Base-by-base conservation (phyloP, 371 early-diverging fungal genomes). In the Rhizopus microsporus region DNA sequence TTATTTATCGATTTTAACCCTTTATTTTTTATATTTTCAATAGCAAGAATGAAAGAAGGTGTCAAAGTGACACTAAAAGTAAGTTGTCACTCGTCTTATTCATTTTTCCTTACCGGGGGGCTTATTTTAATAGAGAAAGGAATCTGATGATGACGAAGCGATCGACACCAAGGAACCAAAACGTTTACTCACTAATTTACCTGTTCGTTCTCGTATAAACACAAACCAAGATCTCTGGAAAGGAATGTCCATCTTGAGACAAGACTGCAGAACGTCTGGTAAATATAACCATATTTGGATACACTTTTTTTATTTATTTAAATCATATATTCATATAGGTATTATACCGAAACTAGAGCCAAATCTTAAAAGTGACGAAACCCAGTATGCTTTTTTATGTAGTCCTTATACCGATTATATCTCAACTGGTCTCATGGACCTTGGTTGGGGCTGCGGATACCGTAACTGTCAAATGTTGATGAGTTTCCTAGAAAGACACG, bases 391-490 rank as follows among this genome's bases (percentile, higher is more conserved):
- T 3, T 69, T 76, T 13, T 56, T 85, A 3, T 76, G 81, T 51
- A 79, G 75, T 55, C 68, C 74, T 0, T 52, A 51, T 7, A 82
- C 82, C 5, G 81, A 75, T 35, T 70, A 79, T 38, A 60, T 79
- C 23, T 65, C 72, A 6, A 70, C 80, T 12, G 80, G 75, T 0
- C 53, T 74, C 7, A 51, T 73, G 16, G 89, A 88, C 57, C 71
- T 81, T n/a, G 85, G 84, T 8, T 91, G 88, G 88, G 88, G 85
- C 0, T 91, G 92, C 56, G 92, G 92, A 3, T 91, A 91, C 59
- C 77, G 90, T 7, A 90, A 90, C 57, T 75, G 82, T 33, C 89
- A 88, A 54, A 89, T 88, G 86, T 59, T 90, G 31, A 66, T 88
- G 65, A 82, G 81, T 4, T 82, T 81, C 51, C 57, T 88, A 2